Base-by-base conservation (phyloP, 164 flowering plant genomes). In the Tetracentron sinense region DNA sequence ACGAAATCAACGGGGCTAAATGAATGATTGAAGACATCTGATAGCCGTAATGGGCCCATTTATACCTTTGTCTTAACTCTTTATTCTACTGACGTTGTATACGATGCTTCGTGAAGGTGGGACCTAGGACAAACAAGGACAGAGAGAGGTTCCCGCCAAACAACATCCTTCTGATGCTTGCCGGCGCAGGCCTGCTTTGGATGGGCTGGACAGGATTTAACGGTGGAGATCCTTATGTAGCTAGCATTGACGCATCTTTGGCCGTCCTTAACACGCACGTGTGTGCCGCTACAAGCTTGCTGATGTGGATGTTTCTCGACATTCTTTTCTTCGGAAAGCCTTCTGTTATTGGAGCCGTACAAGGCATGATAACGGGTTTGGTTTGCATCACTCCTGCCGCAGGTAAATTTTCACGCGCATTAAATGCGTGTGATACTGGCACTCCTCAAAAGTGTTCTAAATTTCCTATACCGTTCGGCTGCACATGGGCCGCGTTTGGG, bases 161-260 rank as follows among this genome's bases (percentile, higher is more conserved):
- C 74, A 81, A 76, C 68, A 75, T 81, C 22, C 65, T 81, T 23
- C 62, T 77, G 44, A 81, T 81, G 85, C 67, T 81, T 16, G 81
- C 82, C 0, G 85, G 82, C 1, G 82, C 85, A 0, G 85, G 85
- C 2, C 31, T 79, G 11, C 75, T 81, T 7, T 81, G 85, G 85
- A 78, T 81, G 81, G 85, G 85, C 0, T 81, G 85, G 85, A 74
- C 77, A 0, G 85, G 85, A 1, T 81, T 81, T 78, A 81, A 81
- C 65, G 85, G 85, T 17, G 85, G 85, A 51, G 85, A 69, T 67
- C 85, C 85, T 30, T 81, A 73, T 53, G 21, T 22, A 0, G 81
- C 68, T 16, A 75, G 75, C 64, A 62, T 56, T 0, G 80, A 77
- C 22, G 81, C 85, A 63, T 72, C 85, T 28, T 66, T 81, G 11